Evolutionary conservation across 2,329 filamentous ascomycete species (phyloP).

Genomic region (Ascochyta fabae): DNA sequence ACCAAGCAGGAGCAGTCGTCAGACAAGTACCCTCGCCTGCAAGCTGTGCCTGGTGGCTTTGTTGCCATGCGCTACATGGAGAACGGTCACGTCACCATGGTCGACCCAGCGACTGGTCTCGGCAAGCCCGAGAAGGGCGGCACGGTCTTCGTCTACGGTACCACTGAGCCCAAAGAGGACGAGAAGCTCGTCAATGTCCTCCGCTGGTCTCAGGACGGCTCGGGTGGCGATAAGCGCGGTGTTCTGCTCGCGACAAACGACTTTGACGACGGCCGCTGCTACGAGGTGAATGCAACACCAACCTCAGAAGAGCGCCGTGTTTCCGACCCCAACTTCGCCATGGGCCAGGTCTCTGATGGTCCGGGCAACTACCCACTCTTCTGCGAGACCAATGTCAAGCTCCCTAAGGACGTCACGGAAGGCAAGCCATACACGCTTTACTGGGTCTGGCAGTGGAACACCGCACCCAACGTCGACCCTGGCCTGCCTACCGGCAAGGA

Average conservation of each 20-base stretch:
- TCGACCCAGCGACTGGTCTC: slow-evolving; percentile 45
- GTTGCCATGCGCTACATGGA: slow-evolving; percentile 59
- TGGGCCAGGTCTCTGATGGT: slow-evolving; percentile 53
- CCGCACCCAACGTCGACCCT: slow-evolving; percentile 42
- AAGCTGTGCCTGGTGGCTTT: slow-evolving; percentile 57
- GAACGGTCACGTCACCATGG: slow-evolving; percentile 56
- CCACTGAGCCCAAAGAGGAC: slow-evolving; percentile 55
- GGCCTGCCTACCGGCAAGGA: slow-evolving; percentile 55
- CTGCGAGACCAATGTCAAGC: slow-evolving; percentile 81
- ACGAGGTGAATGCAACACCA: slow-evolving; percentile 69
- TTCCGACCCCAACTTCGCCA: slow-evolving; percentile 61
- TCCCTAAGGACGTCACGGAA: slow-evolving; percentile 70
- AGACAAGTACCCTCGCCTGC: slow-evolving; percentile 67
- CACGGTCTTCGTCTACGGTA: slow-evolving; percentile 58
- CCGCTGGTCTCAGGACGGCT: slow-evolving; percentile 81
- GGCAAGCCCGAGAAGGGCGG: slow-evolving; percentile 54
- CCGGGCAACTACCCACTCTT: slow-evolving; percentile 62
- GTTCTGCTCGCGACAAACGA: slow-evolving; percentile 76
- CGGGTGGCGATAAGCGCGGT: slow-evolving; percentile 80
- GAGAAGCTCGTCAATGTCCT: slow-evolving; percentile 72
- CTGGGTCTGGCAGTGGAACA: slow-evolving; percentile 94
- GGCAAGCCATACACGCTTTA: slow-evolving; percentile 79
- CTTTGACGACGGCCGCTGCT: slow-evolving; percentile 91
- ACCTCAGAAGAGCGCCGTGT: slow-evolving; percentile 67
- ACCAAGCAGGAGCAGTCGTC: slow-evolving; percentile 60